Percentiles rank a stretch among this genome's conserved stretches.
phyloP scores from a whole-genome alignment of 306 rosid species.

The Ochetophila trinervis region DNA sequence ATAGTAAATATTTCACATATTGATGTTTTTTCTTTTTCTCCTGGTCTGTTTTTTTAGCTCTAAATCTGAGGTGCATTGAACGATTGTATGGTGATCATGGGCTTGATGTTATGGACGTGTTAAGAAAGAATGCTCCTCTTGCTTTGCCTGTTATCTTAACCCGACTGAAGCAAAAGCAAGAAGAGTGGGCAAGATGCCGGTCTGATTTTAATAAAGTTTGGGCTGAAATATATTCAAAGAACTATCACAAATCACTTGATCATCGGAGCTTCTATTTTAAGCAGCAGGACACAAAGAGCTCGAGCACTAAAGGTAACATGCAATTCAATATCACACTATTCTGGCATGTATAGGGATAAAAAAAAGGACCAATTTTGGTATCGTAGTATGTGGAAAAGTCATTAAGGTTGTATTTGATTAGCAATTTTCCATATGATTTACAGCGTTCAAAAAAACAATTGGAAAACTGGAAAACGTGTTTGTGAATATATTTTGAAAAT shows the following conservation, averaged over 20 bases:
- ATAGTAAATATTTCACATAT: conserved; percentile 21
- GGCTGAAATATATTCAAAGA: conserved; percentile 96
- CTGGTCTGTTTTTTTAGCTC: conserved; percentile 43
- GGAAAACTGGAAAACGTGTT: no score
- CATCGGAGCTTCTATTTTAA: conserved; percentile 99
- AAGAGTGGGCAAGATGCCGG: conserved; percentile 96
- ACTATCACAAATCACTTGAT: conserved; percentile 97
- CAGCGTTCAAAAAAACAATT: no score
- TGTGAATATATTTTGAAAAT: not conserved
- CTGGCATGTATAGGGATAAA: no score
- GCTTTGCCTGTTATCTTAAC: conserved; percentile 92
- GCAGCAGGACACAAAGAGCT: conserved; percentile 93
- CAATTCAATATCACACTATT: not conserved
- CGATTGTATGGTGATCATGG: conserved; percentile 99
- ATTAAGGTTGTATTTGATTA: no score
- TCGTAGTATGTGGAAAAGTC: no score
- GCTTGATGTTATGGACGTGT: conserved; percentile 92
- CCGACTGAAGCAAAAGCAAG: conserved; percentile 97
- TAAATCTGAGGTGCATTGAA: conserved; percentile 91
- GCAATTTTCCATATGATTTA: no score
- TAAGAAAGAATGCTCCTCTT: conserved; percentile 75
- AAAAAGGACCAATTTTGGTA: no score
- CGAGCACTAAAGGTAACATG: conserved; percentile 85
- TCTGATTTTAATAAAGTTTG: conserved; percentile 94
- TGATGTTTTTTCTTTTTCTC: conserved; percentile 23